Evolutionary conservation across 2,329 filamentous ascomycete species (phyloP), one percentile per base, ranked within the genome.

Genomic region (Sporothrix dimorphospora): DNA sequence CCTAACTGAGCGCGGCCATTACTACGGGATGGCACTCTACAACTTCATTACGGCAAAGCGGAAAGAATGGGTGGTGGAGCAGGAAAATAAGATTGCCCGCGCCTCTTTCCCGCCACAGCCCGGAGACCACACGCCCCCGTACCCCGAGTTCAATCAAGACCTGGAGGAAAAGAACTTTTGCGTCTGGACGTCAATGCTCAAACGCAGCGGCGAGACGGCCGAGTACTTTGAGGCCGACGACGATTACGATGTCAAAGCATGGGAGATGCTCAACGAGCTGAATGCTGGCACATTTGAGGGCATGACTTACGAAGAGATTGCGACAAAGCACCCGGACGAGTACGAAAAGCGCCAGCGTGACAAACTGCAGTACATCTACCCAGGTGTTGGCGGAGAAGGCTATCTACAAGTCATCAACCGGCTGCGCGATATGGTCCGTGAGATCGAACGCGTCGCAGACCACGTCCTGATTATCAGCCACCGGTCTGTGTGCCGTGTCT

Each of bases 391-490:
- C 30, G 96, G 96, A 69, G 96, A 99, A 81, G 94, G 95, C 40
- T 99, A 99, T 78, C 88, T 99, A 12, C 95, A 98, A 82, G 92
- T 99, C 77, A 98, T 99, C 83, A 97, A 96, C 81, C 93, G 96
- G 67, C 88, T 98, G 47, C 92, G 94, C 70, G 92, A 97, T 75
- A 96, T 99, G 84, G 97, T 99, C 75, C 92, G 97, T 68, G 96
- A 99, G 83, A 91, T 98, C 73, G 96, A 99, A 85, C 92, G 96
- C 73, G 98, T 97, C 86, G 97, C 94, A 40, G 96, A 99, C 78
- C 95, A 98, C 81, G 91, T 97, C 70, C 85, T 98, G 73, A 91
- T 99, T 77, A 92, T 98, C 76, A 94, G 93, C 45, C 96, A 98
- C 81, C 93, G 96, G 42, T 97, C 94, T 3, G 92, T 98, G 51